Base-by-base conservation (phyloP, 306 rosid species). In the Casuarina glauca region DNA sequence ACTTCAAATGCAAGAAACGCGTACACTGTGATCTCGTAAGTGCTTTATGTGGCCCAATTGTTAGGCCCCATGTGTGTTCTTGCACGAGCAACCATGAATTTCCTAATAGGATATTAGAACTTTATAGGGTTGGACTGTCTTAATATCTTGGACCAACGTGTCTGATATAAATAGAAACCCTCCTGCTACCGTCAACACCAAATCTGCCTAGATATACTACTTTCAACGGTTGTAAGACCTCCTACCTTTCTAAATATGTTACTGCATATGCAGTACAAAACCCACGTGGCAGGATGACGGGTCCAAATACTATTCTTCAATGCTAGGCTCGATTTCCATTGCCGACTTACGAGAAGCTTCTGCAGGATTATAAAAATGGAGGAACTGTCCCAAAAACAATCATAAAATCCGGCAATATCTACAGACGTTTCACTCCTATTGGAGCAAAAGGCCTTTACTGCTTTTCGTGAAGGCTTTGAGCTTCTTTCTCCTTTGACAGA, bases 181-280 rank as follows among this genome's bases (percentile, higher is more conserved):
- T 82, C 81, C 26, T 2, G 83, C 76, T 74, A 35, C 85, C 57
- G 71, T 84, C 91, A 74, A 0, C 76, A 82, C 87, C 87, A 49
- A 2, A 61, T 85, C 76, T 78, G 4, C 57, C 20, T 58, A 58
- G 80, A 75, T 13, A 70, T 49, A 49, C 13, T 26, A 26, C 32
- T 26, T 26, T 26, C 32, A 26, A 26, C 32, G 32, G 32, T 26
- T 26, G 32, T 26, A 26, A 26, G 32, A 26, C 32, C 32, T 26
- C 32, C 32, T 26, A 26, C 32, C 32, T 26, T 26, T 26, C 32
- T 26, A 26, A 26, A 26, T 26, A 26, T 26, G 32, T 26, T 26
- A 26, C 32, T 26, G 32, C 32, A 26, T 26, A 26, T 26, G 32
- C 11, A 48, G 51, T 8, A 48, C 11, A 10, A 48, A 48, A 48